Base-by-base conservation (phyloP, 306 rosid species). In the Vachellia collinsii region DNA sequence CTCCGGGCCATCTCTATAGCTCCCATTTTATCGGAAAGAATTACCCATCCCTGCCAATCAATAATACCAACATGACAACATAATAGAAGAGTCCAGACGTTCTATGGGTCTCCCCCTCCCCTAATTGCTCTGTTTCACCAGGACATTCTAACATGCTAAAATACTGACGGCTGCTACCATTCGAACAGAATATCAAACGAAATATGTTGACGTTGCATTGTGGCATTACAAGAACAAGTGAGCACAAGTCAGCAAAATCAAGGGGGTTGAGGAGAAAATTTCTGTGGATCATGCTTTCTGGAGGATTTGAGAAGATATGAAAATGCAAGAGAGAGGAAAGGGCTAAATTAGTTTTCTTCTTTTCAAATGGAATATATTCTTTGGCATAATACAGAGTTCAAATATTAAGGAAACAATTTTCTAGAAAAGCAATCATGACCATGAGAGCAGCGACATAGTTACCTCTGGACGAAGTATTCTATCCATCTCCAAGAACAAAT, bases 391-490 rank as follows among this genome's bases (percentile, higher is more conserved):
- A 68, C 47, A 82, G 77, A 22, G 67, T 38, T 53, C 53, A 56
- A 66, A 8, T 16, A 72, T 72, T 11, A 56, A 5, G 39, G 39
- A 41, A 37, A 61, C 51, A 74, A 48, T 67, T 68, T 78, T 48
- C 58, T 66, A 22, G 58, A 78, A 29, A 46, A 67, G 70, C 43
- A 76, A 72, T 72, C 76, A 76, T 59, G 74, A 72, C 48, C 80
- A 62, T 38, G 47, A 63, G 44, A 70, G 75, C 51, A 36, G 54
- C 11, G 75, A 67, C 44, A 20, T 36, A 50, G 42, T n/a, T 85
- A 93, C 99, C 98, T 96, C 98, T 75, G 99, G 99, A 54, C 99
- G 99, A 73, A 96, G 83, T 81, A 96, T 93, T 80, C 99, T 88
- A 79, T 96, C 99, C 97, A 96, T 96, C 91, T 96, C 99, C 89